A percentile compares a stretch with the other conserved stretches of the same genome.
Evolutionary conservation across 768 basidiomycete genomes (phyloP).

Genomic region (Scleroderma citrinum): DNA sequence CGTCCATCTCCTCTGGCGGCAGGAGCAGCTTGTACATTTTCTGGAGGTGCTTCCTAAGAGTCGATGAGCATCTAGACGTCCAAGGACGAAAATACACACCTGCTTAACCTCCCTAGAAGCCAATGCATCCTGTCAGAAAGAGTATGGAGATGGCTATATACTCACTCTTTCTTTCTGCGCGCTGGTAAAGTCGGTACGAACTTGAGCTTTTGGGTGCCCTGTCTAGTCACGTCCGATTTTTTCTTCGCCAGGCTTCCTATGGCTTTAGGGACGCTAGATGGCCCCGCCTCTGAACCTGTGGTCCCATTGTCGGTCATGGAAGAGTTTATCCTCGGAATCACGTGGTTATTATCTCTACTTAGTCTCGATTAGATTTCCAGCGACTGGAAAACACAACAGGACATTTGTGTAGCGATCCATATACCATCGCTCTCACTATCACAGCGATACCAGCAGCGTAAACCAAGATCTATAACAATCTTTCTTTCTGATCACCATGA

Average conservation of each 20-base stretch:
- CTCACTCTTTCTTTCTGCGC: constrained; percentile 72
- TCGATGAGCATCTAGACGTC: neutral
- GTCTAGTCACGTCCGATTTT: constrained; percentile 63
- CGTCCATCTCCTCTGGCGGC: constrained; percentile 37
- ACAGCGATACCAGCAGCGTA: neutral
- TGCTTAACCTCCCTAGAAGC: constrained; percentile 54
- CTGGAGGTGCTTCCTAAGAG: constrained; percentile 43
- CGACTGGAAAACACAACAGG: no score
- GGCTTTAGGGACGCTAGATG: constrained; percentile 45
- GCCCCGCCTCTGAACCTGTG: constrained; percentile 1
- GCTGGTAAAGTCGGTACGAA: constrained; percentile 73
- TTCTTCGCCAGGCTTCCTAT: constrained; percentile 73
- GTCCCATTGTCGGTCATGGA: constrained; percentile 4
- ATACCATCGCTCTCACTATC: no score
- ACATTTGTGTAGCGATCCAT: no score
- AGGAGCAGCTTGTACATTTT: constrained; percentile 26
- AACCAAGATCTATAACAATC: neutral
- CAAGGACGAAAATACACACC: constrained; percentile 33
- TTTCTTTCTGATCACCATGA: constrained; percentile 17
- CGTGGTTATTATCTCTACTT: neutral
- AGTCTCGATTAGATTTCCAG: no score
- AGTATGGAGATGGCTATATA: neutral
- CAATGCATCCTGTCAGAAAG: constrained; percentile 12
- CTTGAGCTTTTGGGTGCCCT: constrained; percentile 72
- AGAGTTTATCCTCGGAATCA: no score